A percentile compares a stretch with the other conserved stretches of the same genome.
These are phyloP conservation scores for Lentinula sp. DNA, from an alignment of 768 basidiomycete genomes.

Conservation along the genomic window DNA sequence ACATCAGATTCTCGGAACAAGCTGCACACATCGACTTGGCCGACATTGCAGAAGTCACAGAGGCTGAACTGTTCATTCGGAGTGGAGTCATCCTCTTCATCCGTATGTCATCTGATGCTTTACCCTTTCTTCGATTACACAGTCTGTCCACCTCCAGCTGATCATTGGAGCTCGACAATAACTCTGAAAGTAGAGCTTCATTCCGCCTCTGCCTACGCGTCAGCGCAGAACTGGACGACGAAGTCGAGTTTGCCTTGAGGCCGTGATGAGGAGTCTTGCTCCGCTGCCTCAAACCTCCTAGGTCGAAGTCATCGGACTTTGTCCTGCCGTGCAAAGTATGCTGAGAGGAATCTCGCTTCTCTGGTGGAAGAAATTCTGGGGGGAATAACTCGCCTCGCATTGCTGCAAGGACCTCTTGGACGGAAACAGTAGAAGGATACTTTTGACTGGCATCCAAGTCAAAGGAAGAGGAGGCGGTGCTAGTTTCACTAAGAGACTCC, in stretches of 20 bases:
- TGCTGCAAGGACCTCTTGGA: constrained; percentile 32
- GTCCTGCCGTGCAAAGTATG: background rate
- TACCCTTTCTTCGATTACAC: background rate
- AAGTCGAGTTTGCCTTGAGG: background rate
- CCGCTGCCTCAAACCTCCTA: background rate
- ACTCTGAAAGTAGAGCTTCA: background rate
- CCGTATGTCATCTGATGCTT: background rate
- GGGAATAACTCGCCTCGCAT: constrained; percentile 38
- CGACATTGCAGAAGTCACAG: background rate
- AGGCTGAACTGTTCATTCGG: background rate
- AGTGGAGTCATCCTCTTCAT: background rate
- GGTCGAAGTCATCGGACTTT: background rate
- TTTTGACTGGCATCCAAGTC: background rate
- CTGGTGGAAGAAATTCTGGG: background rate
- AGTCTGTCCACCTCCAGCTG: background rate
- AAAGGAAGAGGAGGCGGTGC: background rate
- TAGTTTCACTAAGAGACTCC: background rate
- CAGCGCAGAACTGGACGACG: background rate
- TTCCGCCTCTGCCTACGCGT: background rate
- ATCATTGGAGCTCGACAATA: background rate
- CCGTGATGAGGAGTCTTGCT: background rate
- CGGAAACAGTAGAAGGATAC: constrained; percentile 19
- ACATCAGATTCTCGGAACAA: background rate
- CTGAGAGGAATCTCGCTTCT: background rate
- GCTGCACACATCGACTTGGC: background rate